These are phyloP conservation scores for Cryptosporidium muris DNA, from an alignment of 169 alveolate genomes.

Conservation along the genomic window DNA sequence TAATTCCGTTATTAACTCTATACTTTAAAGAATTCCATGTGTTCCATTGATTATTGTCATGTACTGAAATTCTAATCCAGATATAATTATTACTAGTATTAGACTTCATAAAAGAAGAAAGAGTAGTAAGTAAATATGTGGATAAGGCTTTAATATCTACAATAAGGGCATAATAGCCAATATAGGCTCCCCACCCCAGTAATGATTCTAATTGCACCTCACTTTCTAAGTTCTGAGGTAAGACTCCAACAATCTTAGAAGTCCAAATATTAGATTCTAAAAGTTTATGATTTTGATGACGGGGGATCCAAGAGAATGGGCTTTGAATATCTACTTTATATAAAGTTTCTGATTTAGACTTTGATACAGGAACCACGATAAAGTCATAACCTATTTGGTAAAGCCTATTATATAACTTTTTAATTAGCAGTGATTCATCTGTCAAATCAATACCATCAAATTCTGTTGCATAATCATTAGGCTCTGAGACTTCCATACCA, in stretches of 20 bases:
- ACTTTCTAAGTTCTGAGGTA: conserved; percentile 7
- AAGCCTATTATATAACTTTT: conserved; percentile 1
- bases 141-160: conserved; percentile 15
- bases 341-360: not conserved
- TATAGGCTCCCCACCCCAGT: conserved; percentile 49
- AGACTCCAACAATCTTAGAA: conserved; percentile 30
- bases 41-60: conserved; percentile 25
- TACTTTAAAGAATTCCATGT: conserved; percentile 15
- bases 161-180: conserved; percentile 59
- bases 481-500: not conserved
- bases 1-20: conserved; percentile 6
- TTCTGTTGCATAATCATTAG: too few relatives aligned
- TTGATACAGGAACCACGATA: conserved; percentile 22
- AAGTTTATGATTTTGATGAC: not conserved
- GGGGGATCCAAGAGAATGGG: not conserved
- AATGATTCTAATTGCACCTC: not conserved
- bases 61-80: conserved; percentile 19
- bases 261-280: conserved; percentile 4
- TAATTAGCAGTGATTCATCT: conserved; percentile 6
- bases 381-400: conserved; percentile 54
- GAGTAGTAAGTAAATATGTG: not conserved
- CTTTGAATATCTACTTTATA: not conserved
- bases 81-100: conserved; percentile 10
- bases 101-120: conserved; percentile 12
- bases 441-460: too few relatives aligned